A percentile compares a stretch with the other conserved stretches of the same genome.
These are phyloP conservation scores for Escallonia rubra DNA, from an alignment of 129 eudicot species.

Conservation along the genomic window DNA sequence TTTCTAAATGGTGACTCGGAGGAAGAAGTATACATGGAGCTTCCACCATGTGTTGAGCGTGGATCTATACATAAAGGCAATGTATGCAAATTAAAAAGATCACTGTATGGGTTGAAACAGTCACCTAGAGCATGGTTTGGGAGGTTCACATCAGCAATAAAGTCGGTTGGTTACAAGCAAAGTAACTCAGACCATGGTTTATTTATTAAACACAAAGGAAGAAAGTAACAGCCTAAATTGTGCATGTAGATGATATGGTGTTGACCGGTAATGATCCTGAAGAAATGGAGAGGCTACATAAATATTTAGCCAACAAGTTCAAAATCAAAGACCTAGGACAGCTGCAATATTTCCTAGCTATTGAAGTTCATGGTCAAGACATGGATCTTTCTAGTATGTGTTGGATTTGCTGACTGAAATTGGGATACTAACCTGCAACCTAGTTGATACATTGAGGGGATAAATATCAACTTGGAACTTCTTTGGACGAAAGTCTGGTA, in stretches of 20 bases:
- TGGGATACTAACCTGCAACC: too few species aligned
- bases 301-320: too few species aligned
- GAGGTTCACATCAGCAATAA: background rate
- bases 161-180: background rate
- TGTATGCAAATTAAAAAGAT: background rate
- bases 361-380: background rate
- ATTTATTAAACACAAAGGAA: too few species aligned
- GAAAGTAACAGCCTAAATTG: too few species aligned
- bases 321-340: background rate
- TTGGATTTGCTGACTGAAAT: too few species aligned
- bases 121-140: background rate
- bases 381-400: background rate
- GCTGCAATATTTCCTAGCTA: background rate
- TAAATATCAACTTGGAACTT: background rate
- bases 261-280: too few species aligned
- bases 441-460: too few species aligned
- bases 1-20: background rate
- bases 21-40: background rate
- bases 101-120: background rate
- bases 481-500: background rate
- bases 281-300: too few species aligned
- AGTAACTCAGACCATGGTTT: too few species aligned
- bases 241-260: too few species aligned
- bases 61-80: background rate
- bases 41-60: background rate